Evolutionary conservation across 768 basidiomycete species (phyloP).

Genomic region (Holtermanniella nyarrowii): DNA sequence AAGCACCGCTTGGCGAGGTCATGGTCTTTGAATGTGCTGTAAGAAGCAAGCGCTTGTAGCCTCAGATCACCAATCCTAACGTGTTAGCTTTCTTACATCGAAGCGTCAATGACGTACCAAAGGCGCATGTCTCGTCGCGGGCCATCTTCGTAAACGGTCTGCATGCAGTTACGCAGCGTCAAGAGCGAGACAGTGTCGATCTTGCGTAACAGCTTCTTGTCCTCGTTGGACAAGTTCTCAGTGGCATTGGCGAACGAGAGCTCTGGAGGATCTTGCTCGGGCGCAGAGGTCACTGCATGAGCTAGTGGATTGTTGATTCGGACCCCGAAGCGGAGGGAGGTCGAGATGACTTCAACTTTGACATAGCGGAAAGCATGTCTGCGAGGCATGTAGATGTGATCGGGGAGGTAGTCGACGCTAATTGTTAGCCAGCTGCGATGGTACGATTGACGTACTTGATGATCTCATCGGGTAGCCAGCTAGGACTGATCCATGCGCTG

Average conservation of each 20-base stretch:
- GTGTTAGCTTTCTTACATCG: neutral
- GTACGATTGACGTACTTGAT: constrained; percentile 13
- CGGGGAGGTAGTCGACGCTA: constrained; percentile 18
- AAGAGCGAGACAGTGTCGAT: constrained; percentile 18
- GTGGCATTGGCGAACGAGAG: constrained; percentile 4
- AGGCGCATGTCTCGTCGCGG: constrained; percentile 25
- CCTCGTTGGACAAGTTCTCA: constrained; percentile 4
- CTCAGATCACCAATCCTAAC: constrained; percentile 25
- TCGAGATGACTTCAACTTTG: constrained; percentile 22
- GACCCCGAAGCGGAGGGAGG: constrained; percentile 13
- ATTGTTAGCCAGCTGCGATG: neutral
- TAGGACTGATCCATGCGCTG: constrained; percentile 16
- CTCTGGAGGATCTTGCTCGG: constrained; percentile 4
- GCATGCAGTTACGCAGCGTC: constrained; percentile 25
- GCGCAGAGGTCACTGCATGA: constrained; percentile 14
- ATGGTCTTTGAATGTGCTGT: constrained; percentile 18
- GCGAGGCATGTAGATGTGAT: constrained; percentile 12
- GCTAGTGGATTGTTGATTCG: constrained; percentile 13
- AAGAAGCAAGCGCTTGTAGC: constrained; percentile 23
- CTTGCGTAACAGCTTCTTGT: constrained; percentile 7
- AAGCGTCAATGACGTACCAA: constrained; percentile 11
- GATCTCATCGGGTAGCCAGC: constrained; percentile 27
- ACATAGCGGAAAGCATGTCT: constrained; percentile 29
- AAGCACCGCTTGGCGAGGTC: constrained; percentile 25
- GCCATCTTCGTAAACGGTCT: constrained; percentile 29